Conservation (phyloP, 768 basidiomycete genomes). For the Mycena amicta region DNA sequence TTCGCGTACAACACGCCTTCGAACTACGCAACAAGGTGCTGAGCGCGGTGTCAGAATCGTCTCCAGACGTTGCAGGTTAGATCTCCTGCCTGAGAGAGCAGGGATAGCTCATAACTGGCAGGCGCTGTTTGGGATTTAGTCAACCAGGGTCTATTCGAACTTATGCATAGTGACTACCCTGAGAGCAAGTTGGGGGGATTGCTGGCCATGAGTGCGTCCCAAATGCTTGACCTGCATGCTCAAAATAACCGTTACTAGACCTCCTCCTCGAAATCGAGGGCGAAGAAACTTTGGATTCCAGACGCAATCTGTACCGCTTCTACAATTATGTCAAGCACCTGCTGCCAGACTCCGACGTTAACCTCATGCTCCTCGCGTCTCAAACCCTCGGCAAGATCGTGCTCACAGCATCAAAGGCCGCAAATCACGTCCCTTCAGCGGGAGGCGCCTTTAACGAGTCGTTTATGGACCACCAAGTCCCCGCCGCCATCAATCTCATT, state of each 20-base stretch:
- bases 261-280: constrained; percentile 75
- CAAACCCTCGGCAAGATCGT: constrained; percentile 83
- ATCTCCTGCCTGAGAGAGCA: neutral
- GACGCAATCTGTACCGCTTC: constrained; percentile 79
- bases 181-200: constrained; percentile 86
- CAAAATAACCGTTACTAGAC: constrained; percentile 42
- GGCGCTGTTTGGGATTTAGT: constrained; percentile 77
- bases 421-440: constrained; percentile 62
- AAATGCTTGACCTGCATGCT: neutral
- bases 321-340: constrained; percentile 93
- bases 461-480: constrained; percentile 90
- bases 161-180: constrained; percentile 79
- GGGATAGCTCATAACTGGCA: neutral
- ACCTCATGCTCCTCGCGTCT: constrained; percentile 94
- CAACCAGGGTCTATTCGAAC: constrained; percentile 75
- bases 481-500: constrained; percentile 77
- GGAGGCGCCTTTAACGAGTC: constrained; percentile 83
- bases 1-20: constrained; percentile 65
- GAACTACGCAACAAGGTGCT: constrained; percentile 78
- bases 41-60: constrained; percentile 75
- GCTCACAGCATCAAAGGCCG: constrained; percentile 19
- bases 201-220: constrained; percentile 75
- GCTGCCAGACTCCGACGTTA: constrained; percentile 88
- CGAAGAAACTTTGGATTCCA: constrained; percentile 82
- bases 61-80: constrained; percentile 77